These are phyloP conservation scores for Trypanosoma melophagium DNA, from an alignment of 208 protist species.

Conservation along the genomic window DNA sequence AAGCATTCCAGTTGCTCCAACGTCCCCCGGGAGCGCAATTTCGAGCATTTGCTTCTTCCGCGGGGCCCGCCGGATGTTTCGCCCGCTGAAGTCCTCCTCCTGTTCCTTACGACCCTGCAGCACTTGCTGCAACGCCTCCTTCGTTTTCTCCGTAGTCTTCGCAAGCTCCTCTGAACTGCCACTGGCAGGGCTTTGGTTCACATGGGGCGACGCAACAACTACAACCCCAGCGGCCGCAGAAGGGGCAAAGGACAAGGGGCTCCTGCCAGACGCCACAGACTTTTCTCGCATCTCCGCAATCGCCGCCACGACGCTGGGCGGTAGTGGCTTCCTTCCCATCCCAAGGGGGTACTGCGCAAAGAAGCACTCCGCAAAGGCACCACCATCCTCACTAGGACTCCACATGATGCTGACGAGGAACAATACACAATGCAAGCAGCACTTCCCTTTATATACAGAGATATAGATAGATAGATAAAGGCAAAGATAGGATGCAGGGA, in stretches of 20 bases:
- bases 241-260: background rate
- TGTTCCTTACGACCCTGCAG: conserved; percentile 24
- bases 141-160: conserved; percentile 40
- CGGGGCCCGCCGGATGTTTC: conserved; percentile 3
- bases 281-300: conserved; percentile 1
- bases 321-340: conserved; percentile 35
- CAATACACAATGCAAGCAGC: too few species aligned
- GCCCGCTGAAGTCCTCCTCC: conserved; percentile 40
- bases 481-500: conserved; percentile 6
- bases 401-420: conserved; percentile 11
- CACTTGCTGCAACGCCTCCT: conserved; percentile 31
- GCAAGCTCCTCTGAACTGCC: conserved; percentile 19
- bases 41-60: conserved; percentile 27
- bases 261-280: too few species aligned
- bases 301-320: conserved; percentile 3
- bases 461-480: too few species aligned
- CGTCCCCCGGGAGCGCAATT: conserved; percentile 19
- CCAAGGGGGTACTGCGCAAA: conserved; percentile 67
- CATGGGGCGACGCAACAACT: background rate
- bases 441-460: too few species aligned
- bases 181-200: background rate
- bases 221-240: background rate
- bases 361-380: conserved; percentile 61
- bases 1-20: conserved; percentile 5
- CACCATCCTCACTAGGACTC: conserved; percentile 41